A percentile compares a stretch with the other conserved stretches of the same genome.
Conservation (phyloP, 768 basidiomycete genomes). For the Stropharia rugosoannulata region DNA sequence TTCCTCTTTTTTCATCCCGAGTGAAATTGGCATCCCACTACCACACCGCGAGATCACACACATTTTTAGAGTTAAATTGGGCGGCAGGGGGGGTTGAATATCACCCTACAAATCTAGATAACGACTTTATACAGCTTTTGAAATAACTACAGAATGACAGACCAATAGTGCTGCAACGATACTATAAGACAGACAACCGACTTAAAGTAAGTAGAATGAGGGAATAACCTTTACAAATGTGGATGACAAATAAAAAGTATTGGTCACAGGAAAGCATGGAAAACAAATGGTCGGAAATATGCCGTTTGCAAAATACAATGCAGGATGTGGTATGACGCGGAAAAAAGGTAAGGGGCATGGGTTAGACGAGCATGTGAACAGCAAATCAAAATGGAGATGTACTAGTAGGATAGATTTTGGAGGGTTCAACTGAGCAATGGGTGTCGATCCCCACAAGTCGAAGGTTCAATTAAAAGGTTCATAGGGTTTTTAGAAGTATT, state of each 20-base stretch:
- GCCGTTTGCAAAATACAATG: constrained; percentile 74
- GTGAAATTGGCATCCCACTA: too few relatives aligned
- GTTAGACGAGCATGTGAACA: constrained; percentile 40
- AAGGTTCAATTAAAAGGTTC: constrained; percentile 35
- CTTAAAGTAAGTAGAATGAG: constrained; percentile 45
- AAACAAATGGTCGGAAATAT: constrained; percentile 58
- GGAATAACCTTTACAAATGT: constrained; percentile 62
- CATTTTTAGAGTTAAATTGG: background rate
- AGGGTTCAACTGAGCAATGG: constrained; percentile 27
- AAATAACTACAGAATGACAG: constrained; percentile 75
- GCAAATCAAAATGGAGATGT: constrained; percentile 38
- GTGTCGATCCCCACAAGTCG: constrained; percentile 18
- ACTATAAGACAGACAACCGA: constrained; percentile 72
- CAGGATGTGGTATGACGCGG: constrained; percentile 40
- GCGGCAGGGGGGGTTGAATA: constrained; percentile 7
- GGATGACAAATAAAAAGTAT: constrained; percentile 39
- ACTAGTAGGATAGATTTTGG: constrained; percentile 40
- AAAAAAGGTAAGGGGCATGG: constrained; percentile 28
- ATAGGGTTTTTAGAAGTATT: constrained; percentile 32
- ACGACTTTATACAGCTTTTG: constrained; percentile 55
- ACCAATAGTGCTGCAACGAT: constrained; percentile 62
- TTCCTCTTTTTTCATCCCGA: background rate
- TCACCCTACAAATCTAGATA: constrained; percentile 35
- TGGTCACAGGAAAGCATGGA: constrained; percentile 46
- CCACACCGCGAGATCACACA: too few relatives aligned